Evolutionary conservation across 257 asterid species (phyloP).

Genomic region (Forsythia suspensa): DNA sequence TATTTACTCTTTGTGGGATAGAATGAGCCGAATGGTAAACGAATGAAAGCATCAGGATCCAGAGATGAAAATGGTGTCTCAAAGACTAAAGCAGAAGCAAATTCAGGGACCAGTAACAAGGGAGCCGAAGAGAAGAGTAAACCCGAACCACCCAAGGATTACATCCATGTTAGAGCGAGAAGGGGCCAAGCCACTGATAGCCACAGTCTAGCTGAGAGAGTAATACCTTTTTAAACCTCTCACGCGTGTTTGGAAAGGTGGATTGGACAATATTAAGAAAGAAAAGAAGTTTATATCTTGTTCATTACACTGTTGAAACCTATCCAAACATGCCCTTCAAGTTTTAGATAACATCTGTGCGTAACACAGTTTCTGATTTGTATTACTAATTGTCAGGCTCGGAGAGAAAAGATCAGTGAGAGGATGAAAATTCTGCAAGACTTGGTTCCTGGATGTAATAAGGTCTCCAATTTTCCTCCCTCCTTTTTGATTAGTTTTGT

Average conservation of each 20-base stretch:
- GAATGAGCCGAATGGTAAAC: conserved; percentile 50
- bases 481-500: neutral
- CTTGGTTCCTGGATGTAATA: conserved; percentile 93
- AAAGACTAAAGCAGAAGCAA: conserved; percentile 54
- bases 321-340: neutral
- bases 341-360: neutral
- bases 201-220: conserved; percentile 95
- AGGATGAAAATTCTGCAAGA: conserved; percentile 96
- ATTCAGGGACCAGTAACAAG: conserved; percentile 52
- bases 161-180: conserved; percentile 92
- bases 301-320: neutral
- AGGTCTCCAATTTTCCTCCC: conserved; percentile 42
- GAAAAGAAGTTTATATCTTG: neutral
- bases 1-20: conserved; percentile 26
- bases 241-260: neutral
- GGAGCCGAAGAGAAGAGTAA: conserved; percentile 48
- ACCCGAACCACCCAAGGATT: conserved; percentile 82
- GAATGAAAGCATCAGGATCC: conserved; percentile 40
- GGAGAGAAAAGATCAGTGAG: conserved; percentile 94
- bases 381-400: conserved; percentile 49
- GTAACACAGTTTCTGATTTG: conserved; percentile 23
- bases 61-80: conserved; percentile 39
- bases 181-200: conserved; percentile 99
- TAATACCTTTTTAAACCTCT: conserved; percentile 26
- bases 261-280: neutral